Evolutionary conservation across 139 green algal species (phyloP).

Genomic region (Dunaliella primolecta): DNA sequence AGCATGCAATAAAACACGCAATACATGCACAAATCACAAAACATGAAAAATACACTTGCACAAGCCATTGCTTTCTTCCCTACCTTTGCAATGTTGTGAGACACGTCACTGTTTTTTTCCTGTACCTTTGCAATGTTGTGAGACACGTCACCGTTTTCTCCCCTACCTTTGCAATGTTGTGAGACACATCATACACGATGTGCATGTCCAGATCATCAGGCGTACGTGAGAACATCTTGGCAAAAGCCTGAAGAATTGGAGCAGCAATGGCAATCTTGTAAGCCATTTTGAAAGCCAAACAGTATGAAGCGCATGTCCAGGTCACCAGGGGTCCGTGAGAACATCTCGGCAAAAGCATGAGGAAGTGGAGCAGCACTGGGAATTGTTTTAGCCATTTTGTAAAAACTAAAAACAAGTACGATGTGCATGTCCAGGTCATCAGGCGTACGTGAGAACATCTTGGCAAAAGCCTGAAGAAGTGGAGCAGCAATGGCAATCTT

Average conservation of each 20-base stretch:
- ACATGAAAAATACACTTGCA: too few relatives aligned
- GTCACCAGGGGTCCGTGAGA: constrained; percentile 73
- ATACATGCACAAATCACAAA: too few relatives aligned
- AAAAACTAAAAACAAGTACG: too few relatives aligned
- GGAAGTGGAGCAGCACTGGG: too few relatives aligned
- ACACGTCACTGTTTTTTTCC: constrained; percentile 80
- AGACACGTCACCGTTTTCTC: too few relatives aligned
- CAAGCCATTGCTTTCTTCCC: too few relatives aligned
- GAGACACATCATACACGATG: constrained; percentile 87
- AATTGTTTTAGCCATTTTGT: too few relatives aligned
- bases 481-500: too few relatives aligned
- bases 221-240: constrained; percentile 72
- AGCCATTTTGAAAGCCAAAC: too few relatives aligned
- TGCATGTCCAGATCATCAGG: constrained; percentile 91
- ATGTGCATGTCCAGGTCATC: constrained; percentile 94
- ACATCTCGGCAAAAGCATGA: constrained; percentile 81
- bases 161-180: constrained; percentile 88
- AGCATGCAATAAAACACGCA: too few relatives aligned
- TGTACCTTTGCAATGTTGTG: constrained; percentile 90
- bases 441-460: constrained; percentile 69
- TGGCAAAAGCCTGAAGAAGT: constrained; percentile 69
- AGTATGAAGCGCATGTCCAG: constrained; percentile 94
- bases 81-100: constrained; percentile 90
- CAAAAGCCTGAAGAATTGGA: constrained; percentile 64
- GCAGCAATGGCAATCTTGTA: too few relatives aligned